A percentile compares a stretch with the other conserved stretches of the same genome.
Conservation (phyloP, 2,329 filamentous ascomycete genomes). For the Cladosporium sp. region DNA sequence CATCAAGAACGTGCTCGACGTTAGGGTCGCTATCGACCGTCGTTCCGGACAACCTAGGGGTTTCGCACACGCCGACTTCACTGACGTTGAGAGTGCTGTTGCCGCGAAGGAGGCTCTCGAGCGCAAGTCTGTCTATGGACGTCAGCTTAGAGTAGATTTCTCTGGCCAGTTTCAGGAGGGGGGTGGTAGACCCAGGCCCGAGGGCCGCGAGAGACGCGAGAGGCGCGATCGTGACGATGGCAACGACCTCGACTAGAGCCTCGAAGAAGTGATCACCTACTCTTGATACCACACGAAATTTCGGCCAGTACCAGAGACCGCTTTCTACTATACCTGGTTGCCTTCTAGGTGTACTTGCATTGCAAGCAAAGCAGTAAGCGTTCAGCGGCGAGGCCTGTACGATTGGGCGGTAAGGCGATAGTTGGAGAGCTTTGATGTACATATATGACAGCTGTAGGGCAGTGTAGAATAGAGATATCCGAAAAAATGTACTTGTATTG, state of each 20-base stretch:
- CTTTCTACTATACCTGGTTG: background rate
- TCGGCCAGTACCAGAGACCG: background rate
- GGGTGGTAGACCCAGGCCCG: background rate
- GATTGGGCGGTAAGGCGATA: background rate
- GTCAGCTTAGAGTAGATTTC: conserved; percentile 67
- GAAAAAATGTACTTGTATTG: conserved; percentile 1
- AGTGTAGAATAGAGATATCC: conserved; percentile 5
- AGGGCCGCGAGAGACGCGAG: background rate
- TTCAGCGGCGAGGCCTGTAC: background rate
- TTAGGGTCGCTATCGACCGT: conserved; percentile 80
- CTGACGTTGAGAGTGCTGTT: conserved; percentile 64
- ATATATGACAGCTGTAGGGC: background rate
- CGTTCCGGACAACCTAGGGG: conserved; percentile 77
- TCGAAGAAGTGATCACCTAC: background rate
- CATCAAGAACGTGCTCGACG: conserved; percentile 68
- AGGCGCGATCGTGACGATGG: background rate
- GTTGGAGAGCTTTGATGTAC: background rate
- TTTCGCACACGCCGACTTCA: conserved; percentile 82
- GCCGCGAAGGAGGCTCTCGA: conserved; percentile 59
- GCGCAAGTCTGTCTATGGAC: conserved; percentile 63
- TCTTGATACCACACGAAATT: background rate
- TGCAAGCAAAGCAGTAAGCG: background rate
- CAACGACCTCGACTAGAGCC: background rate
- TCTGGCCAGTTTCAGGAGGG: conserved; percentile 28
- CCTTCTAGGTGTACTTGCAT: background rate